Evolutionary conservation across 1,139 yeast species (phyloP).

Genomic region (Yamadazyma atmosphaerica): DNA sequence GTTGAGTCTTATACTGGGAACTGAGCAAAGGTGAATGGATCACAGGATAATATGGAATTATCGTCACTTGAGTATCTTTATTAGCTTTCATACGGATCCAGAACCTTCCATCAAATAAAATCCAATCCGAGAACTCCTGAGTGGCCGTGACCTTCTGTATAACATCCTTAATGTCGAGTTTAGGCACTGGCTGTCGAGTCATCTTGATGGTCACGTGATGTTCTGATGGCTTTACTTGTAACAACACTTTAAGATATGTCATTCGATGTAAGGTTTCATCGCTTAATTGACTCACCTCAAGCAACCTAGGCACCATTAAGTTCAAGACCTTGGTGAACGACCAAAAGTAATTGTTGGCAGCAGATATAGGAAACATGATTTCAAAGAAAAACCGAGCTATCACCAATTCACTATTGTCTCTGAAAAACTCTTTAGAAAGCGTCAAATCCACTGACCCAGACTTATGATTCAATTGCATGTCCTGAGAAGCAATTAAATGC

Average conservation of each 20-base stretch:
- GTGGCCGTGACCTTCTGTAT: conserved; percentile 6
- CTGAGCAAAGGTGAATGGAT: conserved; percentile 11
- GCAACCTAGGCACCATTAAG: conserved; percentile 27
- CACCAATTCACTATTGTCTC: conserved; percentile 20
- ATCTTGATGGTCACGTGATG: conserved; percentile 11
- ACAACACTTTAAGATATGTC: conserved; percentile 24
- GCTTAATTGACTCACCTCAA: conserved; percentile 3
- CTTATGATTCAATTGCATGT: conserved; percentile 5
- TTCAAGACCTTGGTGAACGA: conserved; percentile 44
- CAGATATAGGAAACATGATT: conserved; percentile 33
- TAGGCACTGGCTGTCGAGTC: conserved; percentile 27
- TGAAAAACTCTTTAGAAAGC: conserved; percentile 2
- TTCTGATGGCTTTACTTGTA: conserved; percentile 16
- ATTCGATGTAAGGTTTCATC: conserved; percentile 9
- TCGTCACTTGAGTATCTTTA: conserved; percentile 5
- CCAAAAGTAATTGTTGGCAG: conserved; percentile 47
- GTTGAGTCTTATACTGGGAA: conserved; percentile 7
- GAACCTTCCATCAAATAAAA: conserved; percentile 35
- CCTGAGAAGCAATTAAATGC: not conserved
- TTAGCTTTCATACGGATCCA: conserved; percentile 26
- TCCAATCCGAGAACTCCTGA: conserved; percentile 28
- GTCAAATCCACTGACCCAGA: conserved; percentile 9
- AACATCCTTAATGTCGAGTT: conserved; percentile 15
- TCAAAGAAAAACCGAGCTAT: conserved; percentile 35
- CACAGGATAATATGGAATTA: conserved; percentile 24